Evolutionary conservation across 2,329 filamentous ascomycete genomes (phyloP), one percentile per base, ranked within the genome.

Genomic region (Colletotrichum phormii): DNA sequence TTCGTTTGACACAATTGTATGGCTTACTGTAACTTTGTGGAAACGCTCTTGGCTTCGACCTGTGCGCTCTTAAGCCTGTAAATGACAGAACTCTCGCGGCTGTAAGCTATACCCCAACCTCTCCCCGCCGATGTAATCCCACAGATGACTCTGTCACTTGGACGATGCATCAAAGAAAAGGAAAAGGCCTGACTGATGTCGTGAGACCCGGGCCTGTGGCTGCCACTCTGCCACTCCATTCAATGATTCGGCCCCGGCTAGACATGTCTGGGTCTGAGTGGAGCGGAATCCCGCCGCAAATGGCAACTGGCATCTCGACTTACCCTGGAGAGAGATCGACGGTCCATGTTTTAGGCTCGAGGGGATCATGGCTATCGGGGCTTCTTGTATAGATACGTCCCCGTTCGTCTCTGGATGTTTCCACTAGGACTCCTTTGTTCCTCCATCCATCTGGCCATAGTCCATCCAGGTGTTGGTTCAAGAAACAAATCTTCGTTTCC

Each of bases 311-410:
- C 18, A 29, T 46, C 12, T 31, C 24, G 33, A 18, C 11, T 13
- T 18, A 35, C 35, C 64, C 15, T 22, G 57, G 18, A 26, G 22
- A 15, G 7, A 64, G 60, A 70, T 64, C 70, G 65, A 35, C 60
- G 46, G 42, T 70, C 54, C 35, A 70, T 64, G 70, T 70, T 64
- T 64, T 64, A 61, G 35, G 22, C 70, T 33, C 33, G 46, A 49
- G 60, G 42, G 42, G 6, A 72, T 61, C 55, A 46, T 3, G 12
- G 22, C 15, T 3, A 15, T 31, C 8, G 22, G 13, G n/a, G 12
- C 2, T 8, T 49, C 11, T 57, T 33, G 26, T 62, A 70, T 64
- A 65, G 62, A 72, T 72, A 65, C 57, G 33, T 54, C 18, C 2
- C 37, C 12, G 29, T 61, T 69, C 57, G 51, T 55, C 62, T 55